Evolutionary conservation across 139 green algal species (phyloP).

Genomic region (Volvox africanus): DNA sequence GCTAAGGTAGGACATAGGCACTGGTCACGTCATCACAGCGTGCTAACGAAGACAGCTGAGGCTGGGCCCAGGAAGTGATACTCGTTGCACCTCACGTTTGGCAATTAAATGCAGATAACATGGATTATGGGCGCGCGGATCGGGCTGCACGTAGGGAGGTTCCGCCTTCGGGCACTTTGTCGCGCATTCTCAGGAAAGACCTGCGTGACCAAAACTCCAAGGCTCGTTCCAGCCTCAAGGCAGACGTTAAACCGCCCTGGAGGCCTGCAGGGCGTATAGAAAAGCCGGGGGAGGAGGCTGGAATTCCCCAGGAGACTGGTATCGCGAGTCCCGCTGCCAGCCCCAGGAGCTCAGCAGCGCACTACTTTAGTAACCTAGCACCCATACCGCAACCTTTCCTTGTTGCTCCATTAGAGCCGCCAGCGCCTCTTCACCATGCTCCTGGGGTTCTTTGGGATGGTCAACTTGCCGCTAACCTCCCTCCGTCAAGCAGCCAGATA

Average conservation of each 20-base stretch:
- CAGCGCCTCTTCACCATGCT: neutral
- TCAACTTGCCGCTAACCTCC: constrained; percentile 8
- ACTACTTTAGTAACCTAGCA: neutral
- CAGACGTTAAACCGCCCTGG: constrained; percentile 22
- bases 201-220: neutral
- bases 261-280: constrained; percentile 15
- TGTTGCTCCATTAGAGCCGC: neutral
- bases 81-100: neutral
- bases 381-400: neutral
- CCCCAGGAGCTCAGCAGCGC: constrained; percentile 3
- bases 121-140: constrained; percentile 7
- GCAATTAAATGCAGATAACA: neutral
- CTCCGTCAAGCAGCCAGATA: neutral
- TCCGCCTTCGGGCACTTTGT: neutral
- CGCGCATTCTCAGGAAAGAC: constrained; percentile 25
- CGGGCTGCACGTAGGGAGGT: neutral
- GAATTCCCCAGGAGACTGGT: neutral
- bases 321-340: neutral
- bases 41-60: no score
- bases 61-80: no score
- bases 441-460: neutral
- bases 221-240: neutral
- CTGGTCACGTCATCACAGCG: no score
- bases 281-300: neutral
- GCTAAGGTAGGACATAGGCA: no score